These are phyloP conservation scores for Paramecium sonneborni DNA, from an alignment of 73 alveolate genomes.

Conservation along the genomic window DNA sequence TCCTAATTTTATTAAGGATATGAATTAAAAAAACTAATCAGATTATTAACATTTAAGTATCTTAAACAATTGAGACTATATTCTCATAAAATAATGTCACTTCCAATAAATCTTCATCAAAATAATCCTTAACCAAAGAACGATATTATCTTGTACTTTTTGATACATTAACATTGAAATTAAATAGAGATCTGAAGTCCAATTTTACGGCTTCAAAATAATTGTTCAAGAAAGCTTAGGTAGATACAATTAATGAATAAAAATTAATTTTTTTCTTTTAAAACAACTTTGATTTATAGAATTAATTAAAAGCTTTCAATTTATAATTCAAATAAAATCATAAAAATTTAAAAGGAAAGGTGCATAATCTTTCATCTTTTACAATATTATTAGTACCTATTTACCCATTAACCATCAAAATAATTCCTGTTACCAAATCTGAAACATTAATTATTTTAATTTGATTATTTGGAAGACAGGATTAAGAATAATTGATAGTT, in stretches of 20 bases:
- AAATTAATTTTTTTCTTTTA: background rate
- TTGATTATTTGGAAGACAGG: background rate
- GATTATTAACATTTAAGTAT: slow-evolving; percentile 6
- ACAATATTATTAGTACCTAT: background rate
- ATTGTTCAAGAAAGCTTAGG: background rate
- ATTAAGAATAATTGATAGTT: background rate
- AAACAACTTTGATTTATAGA: background rate
- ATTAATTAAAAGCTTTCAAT: background rate
- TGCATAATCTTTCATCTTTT: background rate
- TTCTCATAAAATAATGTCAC: background rate
- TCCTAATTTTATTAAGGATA: background rate
- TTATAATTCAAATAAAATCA: background rate
- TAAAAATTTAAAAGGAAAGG: background rate
- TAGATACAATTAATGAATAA: background rate
- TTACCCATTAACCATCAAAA: background rate
- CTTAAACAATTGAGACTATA: slow-evolving; percentile 22
- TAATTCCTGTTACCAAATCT: slow-evolving; percentile 20
- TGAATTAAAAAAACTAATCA: background rate
- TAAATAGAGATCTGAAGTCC: too few relatives aligned
- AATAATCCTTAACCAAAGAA: background rate
- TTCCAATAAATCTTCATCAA: slow-evolving; percentile 14
- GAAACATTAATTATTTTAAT: background rate
- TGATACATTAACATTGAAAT: background rate
- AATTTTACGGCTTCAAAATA: background rate
- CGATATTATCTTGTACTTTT: background rate